Conservation (phyloP, 164 flowering plant species). For the Umbilicus rupestris region DNA sequence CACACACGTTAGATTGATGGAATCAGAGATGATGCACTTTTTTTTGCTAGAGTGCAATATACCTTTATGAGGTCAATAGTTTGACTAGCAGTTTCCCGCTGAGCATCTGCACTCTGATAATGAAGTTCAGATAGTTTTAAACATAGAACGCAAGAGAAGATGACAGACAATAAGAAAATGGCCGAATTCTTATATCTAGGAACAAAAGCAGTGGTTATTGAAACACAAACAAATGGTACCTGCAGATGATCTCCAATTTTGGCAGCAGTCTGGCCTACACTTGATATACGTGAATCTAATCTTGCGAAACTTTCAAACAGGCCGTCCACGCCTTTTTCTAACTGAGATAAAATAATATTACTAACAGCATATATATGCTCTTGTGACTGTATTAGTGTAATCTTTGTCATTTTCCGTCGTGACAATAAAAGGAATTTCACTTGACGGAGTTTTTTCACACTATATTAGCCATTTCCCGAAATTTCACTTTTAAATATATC, state of each 20-base stretch:
- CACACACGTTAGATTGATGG: neutral
- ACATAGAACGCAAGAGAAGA: neutral
- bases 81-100: slow-evolving; percentile 94
- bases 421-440: neutral
- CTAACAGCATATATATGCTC: neutral
- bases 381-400: neutral
- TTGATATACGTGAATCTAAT: slow-evolving; percentile 95
- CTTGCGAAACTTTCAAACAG: slow-evolving; percentile 93
- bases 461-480: neutral
- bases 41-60: neutral
- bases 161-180: neutral
- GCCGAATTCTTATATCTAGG: neutral
- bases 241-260: slow-evolving; percentile 98
- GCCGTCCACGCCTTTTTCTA: slow-evolving; percentile 97
- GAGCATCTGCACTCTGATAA: slow-evolving; percentile 98
- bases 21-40: neutral
- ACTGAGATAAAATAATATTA: slow-evolving; percentile 28
- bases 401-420: neutral
- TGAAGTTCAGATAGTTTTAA: slow-evolving; percentile 14
- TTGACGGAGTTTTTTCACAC: neutral
- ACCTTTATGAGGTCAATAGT: slow-evolving; percentile 99
- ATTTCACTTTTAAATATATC: neutral
- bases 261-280: slow-evolving; percentile 99
- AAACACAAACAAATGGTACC: slow-evolving; percentile 30
- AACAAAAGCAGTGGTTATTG: neutral